Evolutionary conservation across 139 green algal species (phyloP), one percentile per base, ranked within the genome.

Genomic region (Deuterostichococcus epilithicus): DNA sequence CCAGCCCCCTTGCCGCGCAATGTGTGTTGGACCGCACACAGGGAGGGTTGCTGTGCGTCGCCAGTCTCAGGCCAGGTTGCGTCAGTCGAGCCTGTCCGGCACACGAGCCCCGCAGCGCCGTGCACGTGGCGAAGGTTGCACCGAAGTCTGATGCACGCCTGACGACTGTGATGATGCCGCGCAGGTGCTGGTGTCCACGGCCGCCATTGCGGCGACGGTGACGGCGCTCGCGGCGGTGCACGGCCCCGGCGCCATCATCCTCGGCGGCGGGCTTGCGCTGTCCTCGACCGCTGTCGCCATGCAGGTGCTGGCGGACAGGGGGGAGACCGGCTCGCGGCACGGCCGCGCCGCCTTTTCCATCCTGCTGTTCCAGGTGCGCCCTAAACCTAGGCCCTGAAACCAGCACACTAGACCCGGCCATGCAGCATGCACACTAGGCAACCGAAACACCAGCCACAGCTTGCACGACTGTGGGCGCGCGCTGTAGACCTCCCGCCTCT

Each of bases 211-310:
- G 0, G 80, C 65, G n/a, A 78, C 74, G 3, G 66, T 68, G 34
- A 78, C 90, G 70, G 87, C 81, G 20, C 80, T 96, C 20, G 84
- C 86, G 13, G 83, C 83, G 8, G 77, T 91, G 38, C 79, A 90
- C 2, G 93, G 90, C 3, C 88, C 94, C 0, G 86, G 75, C 0
- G 89, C 93, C 72, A 93, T 99, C 77, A 93, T 99, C 74, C 84
- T 99, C 30, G 96, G 96, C 32, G 91, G 91, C 34, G 93, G 91
- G 1, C 85, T 99, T 68, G 95, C 96, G 33, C 93, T 99, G 80
- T 97, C 90, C 68, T 97, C 93, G 73, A 99, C 96, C 13, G 96
- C 96, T 5, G 95, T 99, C 44, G 96, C 92, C 32, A 94, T 99
- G 78, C 95, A 99, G 85, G 91, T 93, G 52, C 85, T 99, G 36